These are phyloP conservation scores for Fusarium redolens DNA, from an alignment of 2,329 filamentous ascomycete genomes.

Conservation along the genomic window DNA sequence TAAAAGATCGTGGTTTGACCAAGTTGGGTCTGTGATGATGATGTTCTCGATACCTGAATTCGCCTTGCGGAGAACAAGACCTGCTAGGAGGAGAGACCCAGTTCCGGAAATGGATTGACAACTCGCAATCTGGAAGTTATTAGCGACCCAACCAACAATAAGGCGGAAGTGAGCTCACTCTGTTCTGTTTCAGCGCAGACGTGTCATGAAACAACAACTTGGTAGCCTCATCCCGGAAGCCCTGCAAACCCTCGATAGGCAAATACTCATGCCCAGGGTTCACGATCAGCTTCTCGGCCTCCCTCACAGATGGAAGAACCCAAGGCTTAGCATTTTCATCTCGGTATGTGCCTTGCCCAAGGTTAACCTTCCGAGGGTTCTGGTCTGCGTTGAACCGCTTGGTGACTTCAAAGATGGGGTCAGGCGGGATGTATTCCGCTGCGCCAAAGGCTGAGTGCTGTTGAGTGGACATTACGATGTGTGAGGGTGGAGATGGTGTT, in stretches of 20 bases:
- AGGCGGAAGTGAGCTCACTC: slow-evolving; percentile 28
- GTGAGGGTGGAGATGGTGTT: not conserved
- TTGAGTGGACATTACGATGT: not conserved
- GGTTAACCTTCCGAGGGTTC: slow-evolving; percentile 51
- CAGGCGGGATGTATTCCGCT: slow-evolving; percentile 44
- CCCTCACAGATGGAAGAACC: slow-evolving; percentile 52
- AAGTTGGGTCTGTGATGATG: slow-evolving; percentile 55
- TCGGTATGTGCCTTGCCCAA: slow-evolving; percentile 54
- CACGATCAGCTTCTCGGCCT: slow-evolving; percentile 35
- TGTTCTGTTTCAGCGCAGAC: slow-evolving; percentile 40
- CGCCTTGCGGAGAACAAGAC: slow-evolving; percentile 46
- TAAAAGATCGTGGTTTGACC: slow-evolving; percentile 55
- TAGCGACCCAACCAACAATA: accelerated
- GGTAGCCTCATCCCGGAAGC: slow-evolving; percentile 48
- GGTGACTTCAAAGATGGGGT: slow-evolving; percentile 52
- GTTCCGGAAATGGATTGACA: slow-evolving; percentile 56
- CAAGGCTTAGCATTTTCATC: slow-evolving; percentile 54
- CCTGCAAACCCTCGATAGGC: slow-evolving; percentile 50
- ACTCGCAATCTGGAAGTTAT: slow-evolving; percentile 44
- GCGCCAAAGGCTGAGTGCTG: slow-evolving; percentile 34
- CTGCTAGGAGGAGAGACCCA: slow-evolving; percentile 53
- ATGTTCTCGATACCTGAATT: slow-evolving; percentile 44
- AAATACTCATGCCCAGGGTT: slow-evolving; percentile 52
- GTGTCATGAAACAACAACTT: slow-evolving; percentile 49
- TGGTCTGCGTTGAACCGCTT: slow-evolving; percentile 48